Conservation (phyloP, 2,329 filamentous ascomycete genomes). For the Stachybotrys chartarum region DNA sequence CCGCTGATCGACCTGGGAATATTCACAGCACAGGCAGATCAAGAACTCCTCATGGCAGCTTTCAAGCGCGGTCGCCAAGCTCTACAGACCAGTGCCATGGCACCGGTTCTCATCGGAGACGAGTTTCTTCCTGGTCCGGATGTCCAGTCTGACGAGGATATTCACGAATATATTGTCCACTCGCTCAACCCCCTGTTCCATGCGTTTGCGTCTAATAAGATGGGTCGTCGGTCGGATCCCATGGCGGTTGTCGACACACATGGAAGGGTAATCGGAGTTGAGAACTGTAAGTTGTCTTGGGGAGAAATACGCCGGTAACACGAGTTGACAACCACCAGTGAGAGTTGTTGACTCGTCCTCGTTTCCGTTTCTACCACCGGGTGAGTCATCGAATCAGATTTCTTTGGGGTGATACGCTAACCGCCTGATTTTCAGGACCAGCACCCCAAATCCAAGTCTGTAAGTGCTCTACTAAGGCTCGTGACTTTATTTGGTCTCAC, state of each 20-base stretch:
- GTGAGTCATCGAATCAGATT: background rate
- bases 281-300: background rate
- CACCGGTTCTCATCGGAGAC: background rate
- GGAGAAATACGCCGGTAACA: background rate
- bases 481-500: too few relatives aligned
- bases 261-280: background rate
- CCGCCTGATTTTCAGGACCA: background rate
- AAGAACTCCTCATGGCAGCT: background rate
- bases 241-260: background rate
- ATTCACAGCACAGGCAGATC: background rate
- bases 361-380: background rate
- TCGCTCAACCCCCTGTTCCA: background rate
- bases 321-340: background rate
- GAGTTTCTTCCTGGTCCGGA: background rate
- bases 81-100: background rate
- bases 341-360: background rate
- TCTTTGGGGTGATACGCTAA: background rate
- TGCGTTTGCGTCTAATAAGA: background rate
- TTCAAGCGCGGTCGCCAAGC: background rate
- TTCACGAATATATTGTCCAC: background rate
- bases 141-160: background rate
- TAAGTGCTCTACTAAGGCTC: too few relatives aligned
- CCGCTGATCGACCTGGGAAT: background rate
- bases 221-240: background rate
- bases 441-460: background rate